Conservation (phyloP, 495 filamentous ascomycete genomes). For the Ramalina peruviana region DNA sequence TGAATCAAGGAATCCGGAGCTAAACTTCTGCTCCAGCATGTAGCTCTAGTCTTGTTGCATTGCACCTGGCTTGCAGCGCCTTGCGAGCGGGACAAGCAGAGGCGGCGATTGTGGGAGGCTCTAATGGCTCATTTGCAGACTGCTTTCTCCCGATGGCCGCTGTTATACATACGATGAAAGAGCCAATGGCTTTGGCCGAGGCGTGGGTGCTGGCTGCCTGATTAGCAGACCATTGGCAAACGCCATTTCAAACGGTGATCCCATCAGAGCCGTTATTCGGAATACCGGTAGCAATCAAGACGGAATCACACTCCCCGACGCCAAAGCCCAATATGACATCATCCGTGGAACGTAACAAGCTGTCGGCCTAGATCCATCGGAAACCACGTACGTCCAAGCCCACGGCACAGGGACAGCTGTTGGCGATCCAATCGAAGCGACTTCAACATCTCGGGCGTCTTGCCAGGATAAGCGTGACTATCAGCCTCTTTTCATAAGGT, state of each 20-base stretch:
- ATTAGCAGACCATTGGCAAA: constrained; percentile 26
- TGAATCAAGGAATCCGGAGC: too few relatives aligned
- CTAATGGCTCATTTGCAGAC: too few relatives aligned
- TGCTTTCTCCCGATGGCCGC: constrained; percentile 27
- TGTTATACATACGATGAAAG: too few relatives aligned
- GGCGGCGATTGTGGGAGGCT: too few relatives aligned
- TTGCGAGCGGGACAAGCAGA: too few relatives aligned
- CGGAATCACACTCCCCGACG: constrained; percentile 23
- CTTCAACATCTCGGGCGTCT: constrained; percentile 16
- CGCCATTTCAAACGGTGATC: constrained; percentile 32
- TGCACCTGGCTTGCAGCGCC: too few relatives aligned
- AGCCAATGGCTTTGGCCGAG: constrained; percentile 33
- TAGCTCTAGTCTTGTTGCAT: too few relatives aligned
- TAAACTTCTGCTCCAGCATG: too few relatives aligned
- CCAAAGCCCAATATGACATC: constrained; percentile 24
- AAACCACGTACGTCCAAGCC: constrained; percentile 32
- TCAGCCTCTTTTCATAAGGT: constrained; percentile 22
- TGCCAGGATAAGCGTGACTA: neutral
- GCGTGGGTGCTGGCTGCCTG: constrained; percentile 29
- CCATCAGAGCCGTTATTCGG: constrained; percentile 25
- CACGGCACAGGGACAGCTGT: constrained; percentile 38
- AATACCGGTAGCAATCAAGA: constrained; percentile 18
- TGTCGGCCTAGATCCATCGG: too few relatives aligned
- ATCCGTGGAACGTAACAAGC: too few relatives aligned
- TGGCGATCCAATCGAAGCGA: constrained; percentile 35